These are phyloP conservation scores for Saposhnikovia divaricata DNA, from an alignment of 129 eudicot genomes.

Conservation along the genomic window DNA sequence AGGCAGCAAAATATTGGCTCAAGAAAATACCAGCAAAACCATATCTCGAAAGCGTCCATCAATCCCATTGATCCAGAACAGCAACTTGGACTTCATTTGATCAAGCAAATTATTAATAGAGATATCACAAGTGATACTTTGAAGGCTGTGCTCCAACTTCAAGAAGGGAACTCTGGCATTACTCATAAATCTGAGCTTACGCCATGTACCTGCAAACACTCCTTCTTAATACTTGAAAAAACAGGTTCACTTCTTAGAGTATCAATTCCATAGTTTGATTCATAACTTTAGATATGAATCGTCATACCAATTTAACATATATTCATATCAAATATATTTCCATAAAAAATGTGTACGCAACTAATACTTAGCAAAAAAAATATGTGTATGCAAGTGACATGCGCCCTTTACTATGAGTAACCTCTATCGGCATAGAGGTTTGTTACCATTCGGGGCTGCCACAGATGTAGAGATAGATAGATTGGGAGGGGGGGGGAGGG, in stretches of 20 bases:
- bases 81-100: slow-evolving; percentile 82
- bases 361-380: too few species aligned
- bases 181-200: slow-evolving; percentile 46
- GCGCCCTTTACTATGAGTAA: background rate
- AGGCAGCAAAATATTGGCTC: slow-evolving; percentile 8
- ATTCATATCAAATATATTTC: background rate
- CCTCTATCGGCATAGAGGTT: background rate
- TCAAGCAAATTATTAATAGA: slow-evolving; percentile 81
- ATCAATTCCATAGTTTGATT: background rate
- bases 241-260: background rate
- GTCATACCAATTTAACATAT: background rate
- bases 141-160: slow-evolving; percentile 47
- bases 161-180: slow-evolving; percentile 82
- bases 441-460: background rate
- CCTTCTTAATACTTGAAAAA: background rate
- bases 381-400: background rate
- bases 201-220: slow-evolving; percentile 54
- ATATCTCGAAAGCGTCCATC: slow-evolving; percentile 80
- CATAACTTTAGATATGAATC: background rate
- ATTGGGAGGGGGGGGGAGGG: too few species aligned
- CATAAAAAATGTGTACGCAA: background rate
- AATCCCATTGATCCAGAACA: slow-evolving; percentile 71
- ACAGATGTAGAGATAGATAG: background rate
- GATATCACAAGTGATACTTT: slow-evolving; percentile 74
- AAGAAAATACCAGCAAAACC: slow-evolving; percentile 65